Percentiles rank a stretch among this genome's conserved stretches.
Evolutionary conservation across 2,329 filamentous ascomycete genomes (phyloP).

Genomic region (Botryotinia convoluta): DNA sequence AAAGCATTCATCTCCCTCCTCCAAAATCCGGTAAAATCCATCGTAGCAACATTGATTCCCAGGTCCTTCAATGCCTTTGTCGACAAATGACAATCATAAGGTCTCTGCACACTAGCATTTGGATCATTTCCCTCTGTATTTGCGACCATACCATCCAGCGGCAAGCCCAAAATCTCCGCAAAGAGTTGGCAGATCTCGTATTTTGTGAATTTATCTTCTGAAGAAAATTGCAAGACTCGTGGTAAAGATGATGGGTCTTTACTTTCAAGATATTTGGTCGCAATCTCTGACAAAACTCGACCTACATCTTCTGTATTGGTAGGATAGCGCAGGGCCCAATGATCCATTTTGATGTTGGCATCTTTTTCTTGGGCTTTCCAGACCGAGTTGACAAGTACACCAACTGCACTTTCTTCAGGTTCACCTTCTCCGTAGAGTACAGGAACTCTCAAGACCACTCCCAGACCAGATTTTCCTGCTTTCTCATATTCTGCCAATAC

Average conservation of each 20-base stretch:
- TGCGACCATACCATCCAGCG: slow-evolving; percentile 64
- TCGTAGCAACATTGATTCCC: slow-evolving; percentile 70
- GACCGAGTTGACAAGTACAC: slow-evolving; percentile 73
- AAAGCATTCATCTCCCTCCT: slow-evolving; percentile 59
- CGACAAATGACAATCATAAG: slow-evolving; percentile 85
- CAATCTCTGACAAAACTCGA: slow-evolving; percentile 66
- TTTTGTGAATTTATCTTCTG: slow-evolving; percentile 84
- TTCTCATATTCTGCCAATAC: slow-evolving; percentile 60
- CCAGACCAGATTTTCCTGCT: slow-evolving; percentile 51
- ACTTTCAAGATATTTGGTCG: slow-evolving; percentile 61
- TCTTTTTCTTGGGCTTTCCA: slow-evolving; percentile 68
- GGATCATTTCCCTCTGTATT: slow-evolving; percentile 72
- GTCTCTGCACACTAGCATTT: slow-evolving; percentile 69
- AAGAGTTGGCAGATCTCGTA: slow-evolving; percentile 82
- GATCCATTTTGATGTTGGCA: slow-evolving; percentile 71
- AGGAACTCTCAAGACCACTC: slow-evolving; percentile 74
- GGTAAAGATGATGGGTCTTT: slow-evolving; percentile 57
- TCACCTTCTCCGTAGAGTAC: slow-evolving; percentile 80
- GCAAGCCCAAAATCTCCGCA: slow-evolving; percentile 74
- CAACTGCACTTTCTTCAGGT: slow-evolving; percentile 76
- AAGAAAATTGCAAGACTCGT: slow-evolving; percentile 75
- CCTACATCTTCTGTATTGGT: slow-evolving; percentile 87
- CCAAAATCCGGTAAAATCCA: slow-evolving; percentile 83
- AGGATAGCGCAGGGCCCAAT: slow-evolving; percentile 81
- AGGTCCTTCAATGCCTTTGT: slow-evolving; percentile 70